A percentile compares a stretch with the other conserved stretches of the same genome.
Evolutionary conservation across 768 basidiomycete genomes (phyloP).

Genomic region (Mycena leptocephala): DNA sequence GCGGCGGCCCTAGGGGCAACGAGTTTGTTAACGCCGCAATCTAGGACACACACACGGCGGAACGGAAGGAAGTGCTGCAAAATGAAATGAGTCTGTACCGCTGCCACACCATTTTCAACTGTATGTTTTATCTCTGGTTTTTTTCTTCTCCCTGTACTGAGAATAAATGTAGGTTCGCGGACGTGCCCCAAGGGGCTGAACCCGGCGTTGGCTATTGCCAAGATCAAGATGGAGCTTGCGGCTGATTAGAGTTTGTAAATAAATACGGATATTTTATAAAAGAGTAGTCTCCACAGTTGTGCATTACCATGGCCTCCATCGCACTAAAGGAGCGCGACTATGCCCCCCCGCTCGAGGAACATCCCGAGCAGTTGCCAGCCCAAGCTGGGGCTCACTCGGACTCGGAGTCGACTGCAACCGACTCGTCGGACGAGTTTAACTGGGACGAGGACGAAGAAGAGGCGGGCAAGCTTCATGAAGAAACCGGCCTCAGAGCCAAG

Average conservation of each 20-base stretch:
- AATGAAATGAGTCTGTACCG: conserved; percentile 97
- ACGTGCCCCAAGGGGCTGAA: conserved; percentile 99
- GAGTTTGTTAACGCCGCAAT: background rate
- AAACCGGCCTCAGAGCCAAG: conserved; percentile 63
- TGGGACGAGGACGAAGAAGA: conserved; percentile 78
- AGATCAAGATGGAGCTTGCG: conserved; percentile 94
- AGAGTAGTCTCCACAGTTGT: background rate
- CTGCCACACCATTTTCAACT: conserved; percentile 99
- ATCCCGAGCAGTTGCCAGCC: conserved; percentile 27
- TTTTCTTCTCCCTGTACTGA: background rate
- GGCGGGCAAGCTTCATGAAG: conserved; percentile 38
- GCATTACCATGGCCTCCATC: conserved; percentile 18
- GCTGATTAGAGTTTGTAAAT: conserved; percentile 64
- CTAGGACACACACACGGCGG: conserved; percentile 82
- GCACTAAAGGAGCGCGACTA: conserved; percentile 43
- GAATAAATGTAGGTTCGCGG: conserved; percentile 73
- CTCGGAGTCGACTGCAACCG: conserved; percentile 68
- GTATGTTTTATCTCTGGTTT: conserved; percentile 57
- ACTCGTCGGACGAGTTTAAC: conserved; percentile 81
- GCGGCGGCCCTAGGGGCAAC: too few species aligned
- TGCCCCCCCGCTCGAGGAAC: conserved; percentile 37
- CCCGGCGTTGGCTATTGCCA: conserved; percentile 92
- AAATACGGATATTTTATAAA: background rate
- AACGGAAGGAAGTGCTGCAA: conserved; percentile 93
- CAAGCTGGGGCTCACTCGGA: conserved; percentile 42